Evolutionary conservation across 805 yeast genomes (phyloP).

Genomic region (Yamadazyma laniorum): DNA sequence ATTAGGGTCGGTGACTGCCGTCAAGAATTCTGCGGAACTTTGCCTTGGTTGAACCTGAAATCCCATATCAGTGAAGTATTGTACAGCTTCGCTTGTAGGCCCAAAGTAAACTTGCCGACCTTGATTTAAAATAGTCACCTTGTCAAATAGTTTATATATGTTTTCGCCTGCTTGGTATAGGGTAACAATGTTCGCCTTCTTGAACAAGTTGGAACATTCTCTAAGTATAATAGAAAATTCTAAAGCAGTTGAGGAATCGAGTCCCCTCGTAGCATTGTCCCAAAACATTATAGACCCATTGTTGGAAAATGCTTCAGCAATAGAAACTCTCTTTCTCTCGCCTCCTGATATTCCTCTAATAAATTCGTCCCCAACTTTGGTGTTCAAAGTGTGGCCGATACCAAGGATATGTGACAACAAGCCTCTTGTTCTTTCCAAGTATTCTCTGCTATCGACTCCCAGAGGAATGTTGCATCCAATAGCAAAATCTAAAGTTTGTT

Average conservation of each 20-base stretch:
- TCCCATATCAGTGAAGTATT: slow-evolving; percentile 60
- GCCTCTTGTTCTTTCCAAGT: slow-evolving; percentile 37
- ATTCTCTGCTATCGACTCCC: slow-evolving; percentile 27
- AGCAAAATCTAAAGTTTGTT: slow-evolving; percentile 55
- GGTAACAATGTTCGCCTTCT: slow-evolving; percentile 55
- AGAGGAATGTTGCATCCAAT: slow-evolving; percentile 46
- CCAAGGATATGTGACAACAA: slow-evolving; percentile 44
- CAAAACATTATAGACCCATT: slow-evolving; percentile 54
- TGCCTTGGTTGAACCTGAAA: slow-evolving; percentile 58
- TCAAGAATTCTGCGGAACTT: slow-evolving; percentile 65
- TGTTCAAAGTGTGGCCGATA: slow-evolving; percentile 50
- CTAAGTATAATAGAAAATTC: slow-evolving; percentile 68
- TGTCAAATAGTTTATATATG: slow-evolving; percentile 47
- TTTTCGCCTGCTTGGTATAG: slow-evolving; percentile 51
- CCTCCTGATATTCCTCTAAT: slow-evolving; percentile 79
- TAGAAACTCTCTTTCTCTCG: slow-evolving; percentile 76
- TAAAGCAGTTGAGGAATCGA: slow-evolving; percentile 80
- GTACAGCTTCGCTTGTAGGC: slow-evolving; percentile 39
- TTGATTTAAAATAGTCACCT: slow-evolving; percentile 43
- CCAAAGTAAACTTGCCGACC: slow-evolving; percentile 49
- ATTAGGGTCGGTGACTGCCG: slow-evolving; percentile 62
- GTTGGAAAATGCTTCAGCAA: slow-evolving; percentile 69
- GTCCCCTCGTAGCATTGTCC: slow-evolving; percentile 82
- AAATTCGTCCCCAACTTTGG: slow-evolving; percentile 61
- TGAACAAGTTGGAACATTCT: slow-evolving; percentile 49